Evolutionary conservation across 2,329 filamentous ascomycete genomes (phyloP).

Genomic region (Zymoseptoria ardabiliae): DNA sequence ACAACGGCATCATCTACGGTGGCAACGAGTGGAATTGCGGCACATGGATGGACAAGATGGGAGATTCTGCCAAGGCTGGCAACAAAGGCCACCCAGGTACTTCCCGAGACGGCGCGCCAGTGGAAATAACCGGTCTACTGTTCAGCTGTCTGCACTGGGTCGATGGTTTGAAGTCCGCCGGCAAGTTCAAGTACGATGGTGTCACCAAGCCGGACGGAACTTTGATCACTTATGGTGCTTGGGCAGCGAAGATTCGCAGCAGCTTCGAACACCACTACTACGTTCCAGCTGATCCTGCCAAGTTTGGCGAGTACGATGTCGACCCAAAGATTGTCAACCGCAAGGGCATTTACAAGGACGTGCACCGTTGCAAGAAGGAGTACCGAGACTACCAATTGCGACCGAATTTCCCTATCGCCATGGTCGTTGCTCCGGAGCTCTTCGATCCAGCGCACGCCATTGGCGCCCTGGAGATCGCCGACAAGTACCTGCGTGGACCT

Average conservation of each 20-base stretch:
- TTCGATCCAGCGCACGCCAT: conserved; percentile 76
- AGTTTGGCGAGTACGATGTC: conserved; percentile 73
- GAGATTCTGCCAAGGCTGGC: conserved; percentile 83
- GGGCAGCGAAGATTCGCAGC: conserved; percentile 70
- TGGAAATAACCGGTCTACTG: conserved; percentile 88
- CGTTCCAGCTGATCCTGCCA: conserved; percentile 60
- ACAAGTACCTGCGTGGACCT: conserved; percentile 72
- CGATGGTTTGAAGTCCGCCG: conserved; percentile 55
- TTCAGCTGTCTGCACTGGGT: conserved; percentile 88
- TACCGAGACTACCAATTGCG: conserved; percentile 97
- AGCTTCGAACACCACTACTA: conserved; percentile 95
- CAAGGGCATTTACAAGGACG: conserved; percentile 94
- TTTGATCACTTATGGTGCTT: conserved; percentile 63
- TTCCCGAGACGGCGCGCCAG: conserved; percentile 88
- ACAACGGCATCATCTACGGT: conserved; percentile 82
- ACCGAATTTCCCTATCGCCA: conserved; percentile 88
- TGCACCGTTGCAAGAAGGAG: conserved; percentile 88
- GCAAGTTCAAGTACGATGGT: conserved; percentile 64
- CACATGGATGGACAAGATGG: conserved; percentile 99
- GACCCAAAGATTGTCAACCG: conserved; percentile 76
- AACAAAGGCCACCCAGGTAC: conserved; percentile 93
- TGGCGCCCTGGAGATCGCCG: conserved; percentile 69
- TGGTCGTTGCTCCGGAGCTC: conserved; percentile 84
- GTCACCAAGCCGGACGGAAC: conserved; percentile 49
- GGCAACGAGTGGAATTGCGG: conserved; percentile 93